Evolutionary conservation across 208 protist species (phyloP).

Genomic region (Acanthamoeba castellanii): DNA sequence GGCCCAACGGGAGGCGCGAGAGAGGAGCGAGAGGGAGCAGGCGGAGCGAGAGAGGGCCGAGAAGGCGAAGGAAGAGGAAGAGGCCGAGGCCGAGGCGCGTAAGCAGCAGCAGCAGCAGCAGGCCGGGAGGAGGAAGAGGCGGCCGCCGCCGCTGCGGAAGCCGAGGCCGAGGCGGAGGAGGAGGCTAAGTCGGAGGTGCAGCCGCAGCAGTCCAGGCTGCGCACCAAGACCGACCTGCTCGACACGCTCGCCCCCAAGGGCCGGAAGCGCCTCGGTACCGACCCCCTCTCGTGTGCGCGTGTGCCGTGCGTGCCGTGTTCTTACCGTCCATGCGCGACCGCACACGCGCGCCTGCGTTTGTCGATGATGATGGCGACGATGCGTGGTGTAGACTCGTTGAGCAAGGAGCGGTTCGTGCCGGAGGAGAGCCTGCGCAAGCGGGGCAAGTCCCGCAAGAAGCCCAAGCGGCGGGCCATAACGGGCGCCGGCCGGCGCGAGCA

Average conservation of each 20-base stretch:
- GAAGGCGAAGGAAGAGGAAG: background rate
- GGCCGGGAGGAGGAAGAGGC: background rate
- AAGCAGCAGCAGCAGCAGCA: background rate
- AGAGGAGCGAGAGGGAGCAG: background rate
- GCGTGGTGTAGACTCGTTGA: background rate
- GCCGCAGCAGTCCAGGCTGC: background rate
- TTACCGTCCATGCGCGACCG: background rate
- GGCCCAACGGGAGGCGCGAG: background rate
- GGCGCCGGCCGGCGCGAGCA: background rate
- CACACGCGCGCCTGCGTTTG: background rate
- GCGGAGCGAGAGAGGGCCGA: background rate
- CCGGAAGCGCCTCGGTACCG: background rate
- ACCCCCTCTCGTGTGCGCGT: background rate
- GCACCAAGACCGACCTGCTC: background rate
- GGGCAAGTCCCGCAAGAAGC: background rate
- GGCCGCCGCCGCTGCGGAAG: background rate
- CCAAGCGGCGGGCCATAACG: background rate
- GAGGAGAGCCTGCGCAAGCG: background rate
- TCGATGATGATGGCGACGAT: background rate
- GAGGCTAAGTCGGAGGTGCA: background rate
- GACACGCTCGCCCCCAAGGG: background rate
- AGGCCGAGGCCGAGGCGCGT: background rate
- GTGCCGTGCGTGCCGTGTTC: too few species aligned
- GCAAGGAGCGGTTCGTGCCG: constrained; percentile 49
- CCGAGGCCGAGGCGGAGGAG: background rate